Evolutionary conservation across 2,329 filamentous ascomycete genomes (phyloP).

Genomic region (Botrytis deweyae): DNA sequence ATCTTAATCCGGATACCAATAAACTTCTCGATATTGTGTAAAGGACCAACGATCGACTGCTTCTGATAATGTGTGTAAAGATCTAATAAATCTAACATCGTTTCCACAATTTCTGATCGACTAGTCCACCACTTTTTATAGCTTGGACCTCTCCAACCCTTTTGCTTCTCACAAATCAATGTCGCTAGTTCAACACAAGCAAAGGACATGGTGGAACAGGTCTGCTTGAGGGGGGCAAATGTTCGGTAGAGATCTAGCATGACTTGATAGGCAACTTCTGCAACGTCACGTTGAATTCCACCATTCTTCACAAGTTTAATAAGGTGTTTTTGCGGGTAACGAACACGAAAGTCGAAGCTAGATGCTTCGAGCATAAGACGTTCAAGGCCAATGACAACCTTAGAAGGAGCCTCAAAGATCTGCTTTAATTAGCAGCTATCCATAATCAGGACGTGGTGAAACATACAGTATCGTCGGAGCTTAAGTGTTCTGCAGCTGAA

Average conservation of each 20-base stretch:
- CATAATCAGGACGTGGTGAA: neutral
- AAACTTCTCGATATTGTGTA: constrained; percentile 73
- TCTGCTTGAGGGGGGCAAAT: constrained; percentile 87
- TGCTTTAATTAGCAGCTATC: constrained; percentile 41
- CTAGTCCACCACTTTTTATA: constrained; percentile 49
- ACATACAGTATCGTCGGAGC: constrained; percentile 77
- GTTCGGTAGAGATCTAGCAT: constrained; percentile 90
- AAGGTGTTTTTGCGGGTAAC: constrained; percentile 81
- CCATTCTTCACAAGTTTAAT: constrained; percentile 67
- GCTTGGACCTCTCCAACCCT: constrained; percentile 50
- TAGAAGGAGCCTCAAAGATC: constrained; percentile 77
- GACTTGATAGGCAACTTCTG: constrained; percentile 73
- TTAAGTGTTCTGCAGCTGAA: constrained; percentile 61
- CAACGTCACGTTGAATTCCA: constrained; percentile 53
- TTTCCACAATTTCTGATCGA: constrained; percentile 62
- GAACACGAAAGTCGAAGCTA: constrained; percentile 88
- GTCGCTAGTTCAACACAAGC: constrained; percentile 79
- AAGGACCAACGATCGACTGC: constrained; percentile 69
- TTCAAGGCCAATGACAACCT: constrained; percentile 84
- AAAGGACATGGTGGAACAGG: constrained; percentile 79
- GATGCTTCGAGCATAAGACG: constrained; percentile 89
- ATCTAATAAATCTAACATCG: constrained; percentile 85
- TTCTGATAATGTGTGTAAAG: constrained; percentile 84
- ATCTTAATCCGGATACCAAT: constrained; percentile 83
- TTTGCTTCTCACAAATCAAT: constrained; percentile 57